Conservation (phyloP, 306 rosid species). For the Dalbergia cultrata region DNA sequence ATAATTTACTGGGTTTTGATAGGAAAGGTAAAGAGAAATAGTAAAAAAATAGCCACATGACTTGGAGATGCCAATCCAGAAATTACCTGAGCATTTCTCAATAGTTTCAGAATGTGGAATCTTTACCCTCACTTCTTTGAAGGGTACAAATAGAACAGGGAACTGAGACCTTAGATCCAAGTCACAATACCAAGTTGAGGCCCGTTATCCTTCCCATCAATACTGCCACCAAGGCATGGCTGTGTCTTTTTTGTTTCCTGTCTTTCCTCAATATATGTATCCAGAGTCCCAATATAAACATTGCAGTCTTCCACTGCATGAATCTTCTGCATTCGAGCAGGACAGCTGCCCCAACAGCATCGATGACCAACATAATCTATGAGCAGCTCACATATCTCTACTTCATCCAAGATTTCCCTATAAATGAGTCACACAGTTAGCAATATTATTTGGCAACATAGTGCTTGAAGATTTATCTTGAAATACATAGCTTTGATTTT, state of each 20-base stretch:
- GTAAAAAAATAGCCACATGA: constrained; percentile 14
- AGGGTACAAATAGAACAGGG: constrained; percentile 77
- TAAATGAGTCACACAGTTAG: constrained; percentile 32
- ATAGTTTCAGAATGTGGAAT: constrained; percentile 87
- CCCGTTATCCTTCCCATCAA: constrained; percentile 84
- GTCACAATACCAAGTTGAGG: constrained; percentile 91
- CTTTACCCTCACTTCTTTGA: constrained; percentile 68
- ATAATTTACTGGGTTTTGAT: constrained; percentile 33
- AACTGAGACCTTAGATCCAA: constrained; percentile 87
- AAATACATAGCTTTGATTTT: not conserved
- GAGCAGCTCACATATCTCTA: constrained; percentile 91
- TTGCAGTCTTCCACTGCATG: constrained; percentile 90
- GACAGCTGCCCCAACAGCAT: constrained; percentile 99
- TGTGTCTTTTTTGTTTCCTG: constrained; percentile 72
- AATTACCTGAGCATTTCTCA: constrained; percentile 83
- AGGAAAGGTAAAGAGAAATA: constrained; percentile 15
- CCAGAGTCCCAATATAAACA: constrained; percentile 90
- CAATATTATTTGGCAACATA: constrained; percentile 24
- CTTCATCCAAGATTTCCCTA: constrained; percentile 84
- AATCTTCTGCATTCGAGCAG: constrained; percentile 97
- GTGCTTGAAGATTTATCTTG: constrained; percentile 11
- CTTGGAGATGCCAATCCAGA: constrained; percentile 35
- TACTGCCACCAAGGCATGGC: constrained; percentile 64
- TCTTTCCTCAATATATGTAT: constrained; percentile 95
- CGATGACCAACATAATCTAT: constrained; percentile 97